Conservation (phyloP, 331 rosid genomes). For the Acacia concinna region DNA sequence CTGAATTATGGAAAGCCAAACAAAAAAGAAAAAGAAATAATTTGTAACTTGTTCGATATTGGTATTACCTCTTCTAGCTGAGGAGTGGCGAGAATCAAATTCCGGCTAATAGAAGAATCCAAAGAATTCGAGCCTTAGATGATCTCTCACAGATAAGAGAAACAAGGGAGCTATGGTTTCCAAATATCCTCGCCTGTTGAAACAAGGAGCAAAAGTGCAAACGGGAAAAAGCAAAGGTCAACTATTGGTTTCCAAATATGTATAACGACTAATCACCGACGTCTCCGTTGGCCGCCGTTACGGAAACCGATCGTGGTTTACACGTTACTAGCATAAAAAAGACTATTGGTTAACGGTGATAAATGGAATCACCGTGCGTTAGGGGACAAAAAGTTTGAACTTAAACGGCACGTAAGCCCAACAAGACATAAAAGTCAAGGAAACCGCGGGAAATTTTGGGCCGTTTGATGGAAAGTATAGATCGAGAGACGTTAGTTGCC, state of each 20-base stretch:
- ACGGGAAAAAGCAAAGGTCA: slow-evolving; percentile 6
- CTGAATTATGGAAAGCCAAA: slow-evolving; percentile 14
- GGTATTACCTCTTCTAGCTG: slow-evolving; percentile 56
- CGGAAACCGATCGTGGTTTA: not conserved
- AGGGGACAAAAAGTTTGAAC: not conserved
- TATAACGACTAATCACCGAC: slow-evolving; percentile 72
- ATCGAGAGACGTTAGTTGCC: not conserved
- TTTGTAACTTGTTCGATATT: slow-evolving; percentile 14
- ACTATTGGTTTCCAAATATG: too few relatives aligned
- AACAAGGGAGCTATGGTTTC: slow-evolving; percentile 49
- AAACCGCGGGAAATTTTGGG: slow-evolving; percentile 38
- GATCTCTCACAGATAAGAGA: not conserved
- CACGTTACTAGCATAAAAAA: not conserved
- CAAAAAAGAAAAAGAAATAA: not conserved
- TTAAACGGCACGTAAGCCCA: not conserved
- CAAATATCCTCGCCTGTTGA: slow-evolving; percentile 99
- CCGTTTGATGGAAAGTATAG: slow-evolving; percentile 42
- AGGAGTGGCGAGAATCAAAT: slow-evolving; percentile 78
- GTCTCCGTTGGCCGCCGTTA: slow-evolving; percentile 83
- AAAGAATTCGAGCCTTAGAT: not conserved
- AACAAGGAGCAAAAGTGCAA: slow-evolving; percentile 7
- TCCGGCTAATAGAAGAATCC: slow-evolving; percentile 60
- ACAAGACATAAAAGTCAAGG: not conserved
- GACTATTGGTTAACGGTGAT: slow-evolving; percentile 39
- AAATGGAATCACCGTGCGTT: not conserved